Evolutionary conservation across 169 alveolate genomes (phyloP), one percentile per base, ranked within the genome.

Genomic region (Cryptosporidium meleagridis): DNA sequence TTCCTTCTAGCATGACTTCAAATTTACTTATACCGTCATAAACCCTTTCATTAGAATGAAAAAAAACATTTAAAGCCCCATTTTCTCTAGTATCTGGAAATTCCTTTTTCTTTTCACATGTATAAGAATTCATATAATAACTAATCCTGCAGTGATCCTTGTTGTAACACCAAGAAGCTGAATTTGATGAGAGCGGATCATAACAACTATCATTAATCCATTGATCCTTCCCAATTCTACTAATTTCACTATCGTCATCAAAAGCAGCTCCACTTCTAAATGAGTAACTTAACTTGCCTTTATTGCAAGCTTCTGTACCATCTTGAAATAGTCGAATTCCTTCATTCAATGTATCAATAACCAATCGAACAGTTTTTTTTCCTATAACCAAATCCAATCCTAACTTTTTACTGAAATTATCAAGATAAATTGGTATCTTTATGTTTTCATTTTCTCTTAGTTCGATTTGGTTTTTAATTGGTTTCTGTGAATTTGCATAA

Each of bases 291-390:
- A 6, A 0, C 35, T 39, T 73, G 37, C 41, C 71, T 29, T 80
- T 80, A 62, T 62, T 62, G 44, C 89, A 80, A 33, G 89, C 89
- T n/a, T 59, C 80, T 2, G 80, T 80, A 3, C 59, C 53, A 18
- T 80, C 68, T 48, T 80, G 80, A 80, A 80, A 80, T 23, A 80
- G 26, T 16, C 89, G 21, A 44, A 80, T 65, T 44, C 89, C 89
- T 14, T 80, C 89, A n/a, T 62, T 65, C 5, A 80, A 26, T 23
- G 89, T 80, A 39, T 80, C 89, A 41, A 80, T 62, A 18, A 48
- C 89, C 1, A 80, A 29, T 48, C 35, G 9, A 26, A 61, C 39
- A 21, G 67, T 59, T n/a, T 21, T 26, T 58, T 80, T 65, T n/a
- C 89, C 89, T 39, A 80, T 21, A 4, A 61, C 41, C 62, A 80